These are phyloP conservation scores for Glebionis coronaria DNA, from an alignment of 129 eudicot genomes.

Conservation along the genomic window DNA sequence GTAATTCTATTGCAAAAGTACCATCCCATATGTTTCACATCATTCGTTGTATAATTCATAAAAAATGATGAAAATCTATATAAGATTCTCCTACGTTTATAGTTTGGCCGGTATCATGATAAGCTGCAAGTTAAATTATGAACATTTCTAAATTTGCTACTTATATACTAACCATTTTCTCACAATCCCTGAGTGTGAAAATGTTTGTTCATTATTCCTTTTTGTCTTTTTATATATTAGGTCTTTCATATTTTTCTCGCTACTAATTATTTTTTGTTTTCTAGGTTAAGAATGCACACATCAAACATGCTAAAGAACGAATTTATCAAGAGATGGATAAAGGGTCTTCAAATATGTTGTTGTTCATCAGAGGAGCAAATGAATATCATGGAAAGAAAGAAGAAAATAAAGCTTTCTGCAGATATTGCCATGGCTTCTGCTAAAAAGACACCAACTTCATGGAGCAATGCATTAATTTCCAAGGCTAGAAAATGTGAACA, in stretches of 20 bases:
- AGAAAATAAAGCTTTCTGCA: conserved; percentile 60
- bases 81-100: neutral
- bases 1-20: no score
- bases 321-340: conserved; percentile 66
- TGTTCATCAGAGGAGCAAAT: conserved; percentile 45
- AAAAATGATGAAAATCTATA: no score
- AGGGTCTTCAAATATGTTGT: conserved; percentile 59
- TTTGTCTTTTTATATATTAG: neutral
- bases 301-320: conserved; percentile 40
- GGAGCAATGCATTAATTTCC: conserved; percentile 66
- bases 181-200: neutral
- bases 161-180: neutral
- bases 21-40: no score
- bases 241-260: neutral
- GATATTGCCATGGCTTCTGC: conserved; percentile 81
- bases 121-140: no score
- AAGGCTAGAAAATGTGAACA: conserved; percentile 30
- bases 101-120: neutral
- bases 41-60: no score
- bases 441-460: conserved; percentile 32
- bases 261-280: neutral
- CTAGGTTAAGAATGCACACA: conserved; percentile 33
- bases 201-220: neutral
- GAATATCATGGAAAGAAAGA: conserved; percentile 49
- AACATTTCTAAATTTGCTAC: no score